These are phyloP conservation scores for Eucommia ulmoides DNA, from an alignment of 257 asterid genomes.

Conservation along the genomic window DNA sequence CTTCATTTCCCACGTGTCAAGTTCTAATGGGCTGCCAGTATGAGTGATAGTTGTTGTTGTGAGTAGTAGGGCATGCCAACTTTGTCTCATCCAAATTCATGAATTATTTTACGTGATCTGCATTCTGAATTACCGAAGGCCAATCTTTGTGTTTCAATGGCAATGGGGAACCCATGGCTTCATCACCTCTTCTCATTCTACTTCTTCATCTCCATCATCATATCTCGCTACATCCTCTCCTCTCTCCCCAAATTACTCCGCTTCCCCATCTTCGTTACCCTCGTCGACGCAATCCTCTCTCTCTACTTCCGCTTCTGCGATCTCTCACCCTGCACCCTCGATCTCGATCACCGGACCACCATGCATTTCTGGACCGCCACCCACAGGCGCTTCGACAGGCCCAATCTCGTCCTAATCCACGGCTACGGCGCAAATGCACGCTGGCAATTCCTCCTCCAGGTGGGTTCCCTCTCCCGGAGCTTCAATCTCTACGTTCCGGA, in stretches of 20 bases:
- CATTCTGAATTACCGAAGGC: too few relatives aligned
- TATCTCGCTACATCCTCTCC: slow-evolving; percentile 13
- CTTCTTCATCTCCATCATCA: slow-evolving; percentile 19
- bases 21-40: too few relatives aligned
- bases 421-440: slow-evolving; percentile 57
- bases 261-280: slow-evolving; percentile 26
- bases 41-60: too few relatives aligned
- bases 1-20: too few relatives aligned
- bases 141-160: too few relatives aligned
- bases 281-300: slow-evolving; percentile 34
- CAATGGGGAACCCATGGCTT: background rate
- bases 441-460: slow-evolving; percentile 49
- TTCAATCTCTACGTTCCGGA: slow-evolving; percentile 62
- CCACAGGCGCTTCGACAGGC: slow-evolving; percentile 32
- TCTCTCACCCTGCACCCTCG: slow-evolving; percentile 36
- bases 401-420: slow-evolving; percentile 51
- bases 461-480: slow-evolving; percentile 17
- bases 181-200: slow-evolving; percentile 29
- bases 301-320: slow-evolving; percentile 41
- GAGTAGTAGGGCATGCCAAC: too few relatives aligned
- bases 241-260: slow-evolving; percentile 26
- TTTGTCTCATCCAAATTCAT: too few relatives aligned
- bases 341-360: slow-evolving; percentile 47
- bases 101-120: too few relatives aligned
- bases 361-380: slow-evolving; percentile 48